Base-by-base conservation (phyloP, 495 filamentous ascomycete species). In the Podospora australis region DNA sequence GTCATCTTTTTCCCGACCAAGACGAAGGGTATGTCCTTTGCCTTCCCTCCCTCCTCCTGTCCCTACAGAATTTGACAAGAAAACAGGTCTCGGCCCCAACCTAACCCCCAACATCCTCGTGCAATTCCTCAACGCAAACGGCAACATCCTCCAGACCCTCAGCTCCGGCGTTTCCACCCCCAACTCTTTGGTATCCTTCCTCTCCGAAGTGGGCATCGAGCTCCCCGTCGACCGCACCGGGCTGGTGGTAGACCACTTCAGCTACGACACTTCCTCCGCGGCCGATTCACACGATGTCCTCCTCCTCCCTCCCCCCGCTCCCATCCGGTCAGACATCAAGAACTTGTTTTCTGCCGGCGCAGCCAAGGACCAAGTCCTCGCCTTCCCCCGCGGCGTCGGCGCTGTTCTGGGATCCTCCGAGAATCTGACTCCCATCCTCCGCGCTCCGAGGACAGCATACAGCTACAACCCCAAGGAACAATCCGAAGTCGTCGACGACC, bases 391-490 rank as follows among this genome's bases (percentile, higher is more conserved):
- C 40, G 82, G 81, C 39, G 79, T 86, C 21, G 90, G 87, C 54
- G 89, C 94, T 58, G 80, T 78, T 39, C 77, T 98, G 38, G 89
- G 92, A 29, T 78, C 82, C 57, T 77, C 78, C 47, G 81, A 78
- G 57, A 79, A 96, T 1, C 69, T 96, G 30, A 75, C 83, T 24
- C 88, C 94, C 25, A 79, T 98, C 55, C 69, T 98, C 44, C 78
- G 79, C 53, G 91, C 88, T 53, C 82, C 86, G 23, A 68, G 70
- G 53, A 94, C 89, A 25, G 84, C 90, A 56, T 98, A 98, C 71
- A 84, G 78, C 59, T 96, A 95, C 74, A 95, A 94, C 68, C 85
- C 89, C 25, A 92, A 94, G 75, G 89, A 96, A 49, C 88, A 95
- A 51, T 62, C 71, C 25, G 81, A 83, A 36, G 65, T 70, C 11